phyloP scores from a whole-genome alignment of 495 filamentous ascomycete species.

The Glonium stellatum region DNA sequence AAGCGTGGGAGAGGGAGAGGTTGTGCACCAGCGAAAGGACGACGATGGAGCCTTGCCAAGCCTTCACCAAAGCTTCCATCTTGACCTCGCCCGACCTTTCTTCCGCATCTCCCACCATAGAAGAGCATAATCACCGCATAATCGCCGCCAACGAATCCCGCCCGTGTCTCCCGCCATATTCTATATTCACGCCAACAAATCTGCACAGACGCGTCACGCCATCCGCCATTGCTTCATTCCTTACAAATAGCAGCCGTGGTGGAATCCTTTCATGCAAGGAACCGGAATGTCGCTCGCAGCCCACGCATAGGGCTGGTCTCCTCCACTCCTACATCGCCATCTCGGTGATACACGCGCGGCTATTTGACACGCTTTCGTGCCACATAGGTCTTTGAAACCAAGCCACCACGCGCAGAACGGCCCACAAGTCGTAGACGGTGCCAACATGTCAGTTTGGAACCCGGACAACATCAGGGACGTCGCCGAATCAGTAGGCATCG shows the following conservation, averaged over 20 bases:
- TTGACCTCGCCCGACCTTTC: background rate
- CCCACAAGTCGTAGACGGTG: background rate
- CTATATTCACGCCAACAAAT: too few species aligned
- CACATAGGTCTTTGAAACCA: background rate
- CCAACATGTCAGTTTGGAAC: slow-evolving; percentile 67
- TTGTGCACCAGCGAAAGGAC: background rate
- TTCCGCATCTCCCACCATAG: background rate
- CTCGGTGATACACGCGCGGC: background rate
- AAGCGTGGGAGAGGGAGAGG: background rate
- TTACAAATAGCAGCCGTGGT: background rate
- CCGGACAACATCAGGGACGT: slow-evolving; percentile 91
- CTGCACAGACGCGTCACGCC: too few species aligned
- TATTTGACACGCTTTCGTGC: background rate
- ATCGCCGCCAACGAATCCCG: too few species aligned
- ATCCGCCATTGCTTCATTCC: background rate
- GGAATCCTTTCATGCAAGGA: background rate
- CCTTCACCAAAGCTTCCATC: background rate
- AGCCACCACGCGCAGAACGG: background rate
- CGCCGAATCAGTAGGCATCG: slow-evolving; percentile 87
- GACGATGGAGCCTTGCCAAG: background rate
- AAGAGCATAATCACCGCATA: background rate
- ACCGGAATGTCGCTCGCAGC: background rate
- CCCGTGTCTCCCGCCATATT: too few species aligned
- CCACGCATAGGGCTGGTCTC: slow-evolving; percentile 1
- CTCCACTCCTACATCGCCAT: background rate